Percentiles rank a stretch among this genome's conserved stretches.
Evolutionary conservation across 345 rosid genomes (phyloP).

Genomic region (Populus ilicifolia): DNA sequence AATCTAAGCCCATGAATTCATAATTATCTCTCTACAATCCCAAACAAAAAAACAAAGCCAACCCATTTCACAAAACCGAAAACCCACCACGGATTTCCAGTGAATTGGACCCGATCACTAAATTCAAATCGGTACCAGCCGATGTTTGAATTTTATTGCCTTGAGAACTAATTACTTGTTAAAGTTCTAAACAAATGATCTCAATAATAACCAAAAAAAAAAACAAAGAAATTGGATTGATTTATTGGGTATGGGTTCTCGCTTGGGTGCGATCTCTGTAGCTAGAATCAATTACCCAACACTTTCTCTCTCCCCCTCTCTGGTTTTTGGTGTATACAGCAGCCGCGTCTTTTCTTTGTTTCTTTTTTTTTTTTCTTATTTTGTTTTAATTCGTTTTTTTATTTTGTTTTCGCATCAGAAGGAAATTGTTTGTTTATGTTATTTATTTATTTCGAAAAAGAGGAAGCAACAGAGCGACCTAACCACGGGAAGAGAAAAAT

Average conservation of each 20-base stretch:
- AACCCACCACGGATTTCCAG: slow-evolving; percentile 31
- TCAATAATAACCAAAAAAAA: neutral
- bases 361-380: slow-evolving; percentile 8
- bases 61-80: slow-evolving; percentile 24
- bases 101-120: slow-evolving; percentile 39
- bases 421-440: neutral
- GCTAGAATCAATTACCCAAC: slow-evolving; percentile 39
- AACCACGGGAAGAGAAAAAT: neutral
- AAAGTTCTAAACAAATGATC: neutral
- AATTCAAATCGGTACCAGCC: slow-evolving; percentile 18
- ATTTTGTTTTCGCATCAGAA: neutral
- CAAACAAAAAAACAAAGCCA: neutral
- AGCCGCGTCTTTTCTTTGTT: slow-evolving; percentile 43
- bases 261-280: slow-evolving; percentile 42
- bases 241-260: slow-evolving; percentile 7
- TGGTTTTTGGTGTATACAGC: slow-evolving; percentile 41
- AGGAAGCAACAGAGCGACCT: neutral
- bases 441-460: neutral
- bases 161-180: neutral
- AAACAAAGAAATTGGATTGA: neutral
- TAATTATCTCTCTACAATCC: slow-evolving; percentile 3
- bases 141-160: neutral
- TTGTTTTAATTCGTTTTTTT: neutral
- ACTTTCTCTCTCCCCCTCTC: slow-evolving; percentile 31
- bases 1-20: slow-evolving; percentile 5